Conservation (phyloP, 2,329 filamentous ascomycete species). For the Aschersonia sp. region DNA sequence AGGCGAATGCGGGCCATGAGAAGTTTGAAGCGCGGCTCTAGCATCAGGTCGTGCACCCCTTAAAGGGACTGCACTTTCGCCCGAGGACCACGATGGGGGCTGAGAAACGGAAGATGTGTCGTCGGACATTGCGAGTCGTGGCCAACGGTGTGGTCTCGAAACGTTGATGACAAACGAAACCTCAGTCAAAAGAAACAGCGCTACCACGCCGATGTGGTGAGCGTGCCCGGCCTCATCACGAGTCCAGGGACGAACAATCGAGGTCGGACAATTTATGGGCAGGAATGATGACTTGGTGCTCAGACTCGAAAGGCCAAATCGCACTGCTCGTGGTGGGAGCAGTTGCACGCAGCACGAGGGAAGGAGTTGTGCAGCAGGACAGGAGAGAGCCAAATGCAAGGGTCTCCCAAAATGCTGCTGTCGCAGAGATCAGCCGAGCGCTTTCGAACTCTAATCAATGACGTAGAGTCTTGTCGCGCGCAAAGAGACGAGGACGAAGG, state of each 20-base stretch:
- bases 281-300: not conserved
- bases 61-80: conserved; percentile 4
- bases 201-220: conserved; percentile 1
- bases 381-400: too few relatives aligned
- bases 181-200: not conserved
- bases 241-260: not conserved
- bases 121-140: conserved; percentile 5
- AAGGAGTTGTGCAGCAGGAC: not conserved
- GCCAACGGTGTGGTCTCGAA: not conserved
- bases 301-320: not conserved
- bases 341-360: not conserved
- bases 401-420: too few relatives aligned
- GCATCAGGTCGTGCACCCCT: conserved; percentile 3
- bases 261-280: not conserved
- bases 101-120: conserved; percentile 4
- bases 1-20: not conserved
- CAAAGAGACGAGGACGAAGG: not conserved
- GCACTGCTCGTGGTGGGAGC: not conserved
- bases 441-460: too few relatives aligned
- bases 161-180: not conserved
- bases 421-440: too few relatives aligned
- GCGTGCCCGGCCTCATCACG: conserved; percentile 3
- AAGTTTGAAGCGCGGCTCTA: not conserved
- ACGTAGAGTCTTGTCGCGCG: too few relatives aligned
- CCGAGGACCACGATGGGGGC: conserved; percentile 3